Evolutionary conservation across 345 rosid genomes (phyloP).

Genomic region (Eucalyptus fibrosa): DNA sequence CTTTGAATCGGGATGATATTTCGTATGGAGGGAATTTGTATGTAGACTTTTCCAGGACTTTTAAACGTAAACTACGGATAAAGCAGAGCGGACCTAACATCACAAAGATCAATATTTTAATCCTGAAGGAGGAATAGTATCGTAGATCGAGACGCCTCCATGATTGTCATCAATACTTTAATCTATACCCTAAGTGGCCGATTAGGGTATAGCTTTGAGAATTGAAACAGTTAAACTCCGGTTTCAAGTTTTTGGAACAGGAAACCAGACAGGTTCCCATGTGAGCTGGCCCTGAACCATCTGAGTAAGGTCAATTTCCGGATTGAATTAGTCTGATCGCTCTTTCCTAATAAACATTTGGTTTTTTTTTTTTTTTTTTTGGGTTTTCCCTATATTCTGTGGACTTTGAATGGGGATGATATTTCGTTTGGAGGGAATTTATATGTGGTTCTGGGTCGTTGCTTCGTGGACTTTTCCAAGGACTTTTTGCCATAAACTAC

Average conservation of each 20-base stretch:
- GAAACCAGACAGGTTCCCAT: not conserved
- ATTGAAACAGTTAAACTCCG: not conserved
- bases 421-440: not conserved
- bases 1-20: not conserved
- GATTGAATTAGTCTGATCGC: not conserved
- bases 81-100: not conserved
- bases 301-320: not conserved
- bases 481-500: not conserved
- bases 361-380: not conserved
- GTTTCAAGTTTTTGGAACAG: not conserved
- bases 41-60: not conserved
- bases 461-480: not conserved
- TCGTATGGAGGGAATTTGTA: not conserved
- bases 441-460: not conserved
- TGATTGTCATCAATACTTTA: not conserved
- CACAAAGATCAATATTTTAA: not conserved
- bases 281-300: not conserved
- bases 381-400: not conserved
- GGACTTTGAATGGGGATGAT: not conserved
- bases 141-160: not conserved
- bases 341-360: not conserved
- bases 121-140: not conserved
- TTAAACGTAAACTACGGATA: not conserved
- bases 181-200: not conserved
- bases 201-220: not conserved